phyloP scores from a whole-genome alignment of 164 flowering plant genomes.

The Vitis vinifera region ASM3070453v1 NC_081808.1:1656501-1657000 shows the following conservation, averaged over 20 bases:
- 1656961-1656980: background rate
- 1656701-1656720: too few relatives aligned
- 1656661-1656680: background rate
- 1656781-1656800: slow-evolving; percentile 56
- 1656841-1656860: slow-evolving; percentile 45
- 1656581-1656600: too few relatives aligned
- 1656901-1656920: slow-evolving; percentile 46
- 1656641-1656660: background rate
- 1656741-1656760: slow-evolving; percentile 62
- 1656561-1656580: too few relatives aligned
- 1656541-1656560: too few relatives aligned
- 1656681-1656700: too few relatives aligned
- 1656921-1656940: slow-evolving; percentile 43
- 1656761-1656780: slow-evolving; percentile 33
- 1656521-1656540: too few relatives aligned
- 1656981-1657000: background rate
- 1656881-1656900: slow-evolving; percentile 49
- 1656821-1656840: slow-evolving; percentile 61
- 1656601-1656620: too few relatives aligned
- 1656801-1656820: slow-evolving; percentile 87
- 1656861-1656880: slow-evolving; percentile 38
- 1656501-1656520: too few relatives aligned
- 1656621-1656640: background rate
- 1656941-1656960: slow-evolving; percentile 37
- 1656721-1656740: too few relatives aligned